A percentile compares a stretch with the other conserved stretches of the same genome.
Evolutionary conservation across 371 early-diverging fungal genomes (phyloP).

Genomic region (Saksenaea vasiformis): DNA sequence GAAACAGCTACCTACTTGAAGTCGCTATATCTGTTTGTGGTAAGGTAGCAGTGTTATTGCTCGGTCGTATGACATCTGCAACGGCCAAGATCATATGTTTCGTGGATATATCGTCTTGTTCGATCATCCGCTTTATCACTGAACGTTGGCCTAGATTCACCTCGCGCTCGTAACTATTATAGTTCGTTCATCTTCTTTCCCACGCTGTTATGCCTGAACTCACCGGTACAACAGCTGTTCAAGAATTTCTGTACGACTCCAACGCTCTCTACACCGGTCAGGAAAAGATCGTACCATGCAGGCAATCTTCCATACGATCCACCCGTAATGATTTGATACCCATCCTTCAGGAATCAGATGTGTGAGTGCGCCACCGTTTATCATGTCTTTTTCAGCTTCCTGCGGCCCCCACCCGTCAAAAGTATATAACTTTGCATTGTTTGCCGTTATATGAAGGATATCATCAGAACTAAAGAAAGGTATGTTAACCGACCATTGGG

Average conservation of each 20-base stretch:
- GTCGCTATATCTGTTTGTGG: background rate
- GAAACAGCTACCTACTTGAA: background rate
- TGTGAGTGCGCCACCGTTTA: slow-evolving; percentile 43
- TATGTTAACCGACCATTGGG: background rate
- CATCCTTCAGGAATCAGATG: slow-evolving; percentile 49
- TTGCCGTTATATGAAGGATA: slow-evolving; percentile 34
- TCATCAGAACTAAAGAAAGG: slow-evolving; percentile 22
- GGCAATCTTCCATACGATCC: slow-evolving; percentile 79
- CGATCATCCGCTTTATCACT: slow-evolving; percentile 66
- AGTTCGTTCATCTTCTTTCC: background rate
- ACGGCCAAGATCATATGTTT: slow-evolving; percentile 72
- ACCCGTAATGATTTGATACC: slow-evolving; percentile 73
- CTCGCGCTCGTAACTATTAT: slow-evolving; percentile 70
- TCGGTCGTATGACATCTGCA: slow-evolving; percentile 43
- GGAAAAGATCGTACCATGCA: slow-evolving; percentile 62
- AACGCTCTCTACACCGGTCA: slow-evolving; percentile 32
- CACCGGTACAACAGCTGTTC: slow-evolving; percentile 66
- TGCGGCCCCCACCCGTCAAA: slow-evolving; percentile 50
- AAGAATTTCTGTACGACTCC: slow-evolving; percentile 51
- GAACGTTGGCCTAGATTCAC: slow-evolving; percentile 69
- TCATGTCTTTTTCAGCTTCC: slow-evolving; percentile 42
- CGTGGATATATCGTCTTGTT: slow-evolving; percentile 65
- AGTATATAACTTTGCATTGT: slow-evolving; percentile 24
- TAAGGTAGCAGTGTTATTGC: background rate
- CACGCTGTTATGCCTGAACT: background rate